These are phyloP conservation scores for Neofusicoccum umdonicola DNA, from an alignment of 2,329 filamentous ascomycete genomes.

Conservation along the genomic window DNA sequence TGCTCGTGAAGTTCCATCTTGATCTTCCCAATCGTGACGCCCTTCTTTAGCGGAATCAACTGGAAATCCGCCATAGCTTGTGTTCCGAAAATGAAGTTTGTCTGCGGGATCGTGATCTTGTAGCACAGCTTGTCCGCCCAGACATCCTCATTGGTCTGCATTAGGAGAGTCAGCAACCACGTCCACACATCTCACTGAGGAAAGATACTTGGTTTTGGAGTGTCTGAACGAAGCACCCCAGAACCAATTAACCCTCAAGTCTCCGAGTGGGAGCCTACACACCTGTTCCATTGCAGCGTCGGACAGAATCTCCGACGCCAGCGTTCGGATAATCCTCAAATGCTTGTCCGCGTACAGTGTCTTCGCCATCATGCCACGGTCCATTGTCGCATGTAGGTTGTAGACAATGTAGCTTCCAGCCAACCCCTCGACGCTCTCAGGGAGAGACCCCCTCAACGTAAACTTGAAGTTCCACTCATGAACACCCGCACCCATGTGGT, in stretches of 20 bases:
- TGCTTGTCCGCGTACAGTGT: slow-evolving; percentile 76
- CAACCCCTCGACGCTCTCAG: slow-evolving; percentile 90
- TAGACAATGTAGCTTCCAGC: slow-evolving; percentile 85
- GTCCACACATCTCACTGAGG: too few species aligned
- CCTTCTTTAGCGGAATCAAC: slow-evolving; percentile 85
- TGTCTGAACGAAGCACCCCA: background rate
- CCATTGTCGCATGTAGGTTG: slow-evolving; percentile 84
- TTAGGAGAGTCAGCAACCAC: background rate
- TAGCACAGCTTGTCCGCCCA: slow-evolving; percentile 99
- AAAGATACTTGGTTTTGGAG: too few species aligned
- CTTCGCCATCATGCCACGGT: slow-evolving; percentile 82
- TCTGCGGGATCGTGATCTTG: slow-evolving; percentile 87
- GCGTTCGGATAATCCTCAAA: slow-evolving; percentile 48
- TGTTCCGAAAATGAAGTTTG: slow-evolving; percentile 93
- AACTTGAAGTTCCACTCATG: slow-evolving; percentile 53
- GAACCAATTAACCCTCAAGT: background rate
- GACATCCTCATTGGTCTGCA: slow-evolving; percentile 79
- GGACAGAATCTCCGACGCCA: slow-evolving; percentile 68
- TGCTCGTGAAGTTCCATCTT: slow-evolving; percentile 76
- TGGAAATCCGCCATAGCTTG: slow-evolving; percentile 79
- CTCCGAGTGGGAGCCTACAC: slow-evolving; percentile 15
- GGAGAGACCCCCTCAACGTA: slow-evolving; percentile 47
- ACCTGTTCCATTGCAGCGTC: slow-evolving; percentile 43
- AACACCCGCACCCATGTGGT: slow-evolving; percentile 50
- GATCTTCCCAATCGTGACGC: slow-evolving; percentile 79